phyloP scores from a whole-genome alignment of 225 moss, liverwort and hornwort species.

The Lunularia cruciata region DNA sequence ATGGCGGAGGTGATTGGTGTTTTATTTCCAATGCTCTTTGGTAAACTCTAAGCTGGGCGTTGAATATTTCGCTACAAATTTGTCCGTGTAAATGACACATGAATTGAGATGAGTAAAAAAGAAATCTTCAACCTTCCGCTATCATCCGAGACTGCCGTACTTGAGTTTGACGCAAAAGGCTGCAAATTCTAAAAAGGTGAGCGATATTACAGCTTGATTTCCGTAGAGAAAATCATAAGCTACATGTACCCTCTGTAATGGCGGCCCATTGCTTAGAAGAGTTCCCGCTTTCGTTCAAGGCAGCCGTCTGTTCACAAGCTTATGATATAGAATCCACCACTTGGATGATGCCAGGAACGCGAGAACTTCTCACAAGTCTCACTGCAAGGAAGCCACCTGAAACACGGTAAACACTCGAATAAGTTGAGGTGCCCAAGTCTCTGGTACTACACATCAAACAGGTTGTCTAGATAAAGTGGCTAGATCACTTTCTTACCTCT shows the following conservation, averaged over 20 bases:
- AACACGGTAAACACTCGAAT: background rate
- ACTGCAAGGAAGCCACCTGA: background rate
- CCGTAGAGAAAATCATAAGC: background rate
- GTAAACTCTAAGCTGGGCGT: background rate
- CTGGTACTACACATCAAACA: background rate
- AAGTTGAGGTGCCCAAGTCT: background rate
- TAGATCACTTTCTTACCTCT: conserved; percentile 1
- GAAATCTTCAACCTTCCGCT: background rate
- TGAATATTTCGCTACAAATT: background rate
- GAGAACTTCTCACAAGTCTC: background rate
- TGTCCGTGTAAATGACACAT: background rate
- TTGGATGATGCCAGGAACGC: conserved; percentile 3
- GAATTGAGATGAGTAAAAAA: background rate
- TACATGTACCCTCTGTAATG: conserved; percentile 1
- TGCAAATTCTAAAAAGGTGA: background rate
- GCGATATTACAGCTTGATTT: background rate
- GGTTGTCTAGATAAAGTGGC: too few relatives aligned
- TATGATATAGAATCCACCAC: background rate
- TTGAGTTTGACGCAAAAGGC: background rate
- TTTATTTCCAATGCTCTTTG: conserved; percentile 5
- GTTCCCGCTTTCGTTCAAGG: background rate
- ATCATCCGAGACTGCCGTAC: background rate
- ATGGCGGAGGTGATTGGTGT: background rate
- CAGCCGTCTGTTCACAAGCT: background rate
- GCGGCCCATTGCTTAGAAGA: background rate